Evolutionary conservation across 2,329 filamentous ascomycete species (phyloP), one percentile per base, ranked within the genome.

Genomic region (Pseudogymnoascus sp.): DNA sequence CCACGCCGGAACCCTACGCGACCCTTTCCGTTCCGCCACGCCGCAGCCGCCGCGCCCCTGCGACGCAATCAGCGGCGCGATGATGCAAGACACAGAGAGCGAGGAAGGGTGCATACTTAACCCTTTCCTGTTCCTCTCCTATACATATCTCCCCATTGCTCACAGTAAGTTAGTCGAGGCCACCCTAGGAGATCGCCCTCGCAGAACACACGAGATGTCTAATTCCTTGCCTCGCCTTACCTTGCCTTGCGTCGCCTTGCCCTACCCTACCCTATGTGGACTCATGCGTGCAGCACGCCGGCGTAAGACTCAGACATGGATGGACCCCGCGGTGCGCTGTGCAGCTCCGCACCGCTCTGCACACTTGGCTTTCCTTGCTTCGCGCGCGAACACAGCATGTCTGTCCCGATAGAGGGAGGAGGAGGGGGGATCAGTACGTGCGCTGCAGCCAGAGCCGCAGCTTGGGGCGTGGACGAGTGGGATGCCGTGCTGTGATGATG

Each of bases 181-280:
- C 14, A 8, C 25, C 43, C 22, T 16, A 25, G 14, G 4, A 30
- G 43, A 50, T 30, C 43, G 25, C 43, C 43, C 25, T 30, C 25
- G 43, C 43, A 50, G 25, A 50, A 30, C 43, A 16, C 8, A n/a
- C n/a, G 8, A 16, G 25, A 54, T 16, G 25, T 32, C 43, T 2
- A 9, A 54, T 54, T 54, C 43, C 43, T 30, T 54, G 8, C 43
- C 43, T 54, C 43, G 25, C 43, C 43, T 6, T 30, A n/a, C n/a
- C n/a, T n/a, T n/a, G n/a, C n/a, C n/a, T n/a, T n/a, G n/a, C n/a
- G n/a, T n/a, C n/a, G n/a, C n/a, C n/a, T n/a, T n/a, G 25, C 25
- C 43, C 43, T 54, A 18, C 43, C 43, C 43, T 54, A 54, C 43
- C 43, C 43, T 54, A 54, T 54, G 43, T 54, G 43, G 43, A 54